Evolutionary conservation across 441 rosid genomes (phyloP), one percentile per base, ranked within the genome.

Genomic region (Capsella rubella): DNA sequence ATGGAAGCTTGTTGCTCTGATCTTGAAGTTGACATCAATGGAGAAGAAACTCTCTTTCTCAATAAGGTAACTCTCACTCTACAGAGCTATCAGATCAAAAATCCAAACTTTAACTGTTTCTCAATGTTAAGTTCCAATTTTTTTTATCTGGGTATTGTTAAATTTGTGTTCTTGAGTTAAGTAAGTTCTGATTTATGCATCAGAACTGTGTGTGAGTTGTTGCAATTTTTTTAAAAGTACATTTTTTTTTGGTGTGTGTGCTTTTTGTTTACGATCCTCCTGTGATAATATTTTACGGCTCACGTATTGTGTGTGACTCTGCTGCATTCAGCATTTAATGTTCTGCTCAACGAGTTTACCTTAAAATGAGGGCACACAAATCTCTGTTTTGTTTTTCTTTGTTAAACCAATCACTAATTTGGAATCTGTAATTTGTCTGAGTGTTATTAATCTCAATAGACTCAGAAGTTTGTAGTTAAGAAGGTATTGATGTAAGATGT

Each of bases 21-120:
- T 83, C 95, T 94, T 84, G 85, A 90, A 81, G 94, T 86, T n/a
- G 97, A 92, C 82, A 87, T 94, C 77, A 94, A 94, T 81, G 97
- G 97, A 11, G 94, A 88, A 79, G 95, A 89, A 81, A 88, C 90
- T 55, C 85, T 88, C 82, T 63, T 89, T 81, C 87, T 92, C 40
- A 79, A 87, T 83, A 90, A 86, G 99, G 99, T 92, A 79, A 65
- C 40, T 35, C 49, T 2, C 7, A 28, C 49, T 67, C 14, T 16
- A 32, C 52, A 58, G 11, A 57, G 28, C 21, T 72, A 28, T 18
- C 35, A 11, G 1, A 58, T 56, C 5, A 34, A 66, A 66, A 34
- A 60, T 47, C 43, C 3, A 71, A 71, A 31, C 35, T 67, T 78
- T 50, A 27, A 59, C 27, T 2, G 2, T 50, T 31, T 69, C 42